A percentile compares a stretch with the other conserved stretches of the same genome.
phyloP scores from a whole-genome alignment of 2,329 filamentous ascomycete species.

The Penicillium verrucosum region DNA sequence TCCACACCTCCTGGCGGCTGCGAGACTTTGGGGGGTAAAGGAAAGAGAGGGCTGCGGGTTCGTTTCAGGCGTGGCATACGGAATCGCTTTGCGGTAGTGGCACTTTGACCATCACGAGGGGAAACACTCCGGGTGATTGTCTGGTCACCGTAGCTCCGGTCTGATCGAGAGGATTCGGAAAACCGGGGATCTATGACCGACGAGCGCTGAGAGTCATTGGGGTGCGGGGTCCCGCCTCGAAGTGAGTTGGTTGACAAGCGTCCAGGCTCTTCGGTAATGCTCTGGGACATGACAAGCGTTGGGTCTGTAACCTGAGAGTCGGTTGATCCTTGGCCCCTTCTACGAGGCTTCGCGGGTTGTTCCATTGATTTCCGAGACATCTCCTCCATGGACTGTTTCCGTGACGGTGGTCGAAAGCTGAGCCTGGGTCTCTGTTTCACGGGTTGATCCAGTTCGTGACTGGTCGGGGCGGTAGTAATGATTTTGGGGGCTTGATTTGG shows the following conservation, averaged over 20 bases:
- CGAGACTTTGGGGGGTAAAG: slow-evolving; percentile 70
- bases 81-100: slow-evolving; percentile 70
- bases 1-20: slow-evolving; percentile 12
- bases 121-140: slow-evolving; percentile 56
- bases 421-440: slow-evolving; percentile 41
- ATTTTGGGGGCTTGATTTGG: slow-evolving; percentile 59
- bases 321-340: slow-evolving; percentile 27
- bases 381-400: slow-evolving; percentile 35
- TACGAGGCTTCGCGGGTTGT: slow-evolving; percentile 17
- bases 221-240: slow-evolving; percentile 52
- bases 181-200: slow-evolving; percentile 63
- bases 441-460: slow-evolving; percentile 53
- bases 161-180: slow-evolving; percentile 87
- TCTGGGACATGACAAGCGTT: slow-evolving; percentile 40
- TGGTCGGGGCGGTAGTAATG: slow-evolving; percentile 86
- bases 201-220: slow-evolving; percentile 59
- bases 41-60: slow-evolving; percentile 76
- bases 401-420: slow-evolving; percentile 38
- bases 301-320: slow-evolving; percentile 30
- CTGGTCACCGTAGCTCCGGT: slow-evolving; percentile 72
- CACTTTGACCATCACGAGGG: slow-evolving; percentile 57
- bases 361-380: slow-evolving; percentile 21
- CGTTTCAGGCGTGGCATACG: slow-evolving; percentile 72
- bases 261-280: slow-evolving; percentile 62
- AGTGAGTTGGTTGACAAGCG: slow-evolving; percentile 50